Evolutionary conservation across 2,329 filamentous ascomycete genomes (phyloP), one percentile per base, ranked within the genome.

Genomic region (Diaporthe amygdali): DNA sequence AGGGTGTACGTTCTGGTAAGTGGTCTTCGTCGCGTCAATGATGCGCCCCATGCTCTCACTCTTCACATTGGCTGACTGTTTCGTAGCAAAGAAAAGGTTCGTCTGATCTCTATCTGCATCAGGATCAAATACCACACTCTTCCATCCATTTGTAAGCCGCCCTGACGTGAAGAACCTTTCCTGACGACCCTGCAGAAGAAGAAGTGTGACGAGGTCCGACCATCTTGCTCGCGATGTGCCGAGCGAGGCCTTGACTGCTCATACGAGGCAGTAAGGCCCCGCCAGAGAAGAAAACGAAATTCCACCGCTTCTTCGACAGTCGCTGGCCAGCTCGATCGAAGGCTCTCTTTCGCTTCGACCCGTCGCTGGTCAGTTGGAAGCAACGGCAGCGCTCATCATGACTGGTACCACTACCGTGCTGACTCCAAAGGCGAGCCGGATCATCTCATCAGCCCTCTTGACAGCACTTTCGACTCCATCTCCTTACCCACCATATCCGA

Each of bases 1-100:
- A 88, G 86, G 87, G 71, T 88, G 87, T 77, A 83, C 82, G 68
- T 86, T 82, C 77, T 88, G 87, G 86, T 88, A 82, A 76, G 86
- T 82, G 32, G 49, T 73, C 67, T 69, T 46, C 56, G 20, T 56
- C 66, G 34, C 68, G 32, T 68, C 41, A 37, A 54, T 46, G 27
- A 37, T 46, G 55, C 27, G 22, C 41, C 46, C 25, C 54, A 15
- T 59, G 22, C 59, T 76, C 68, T 49, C 49, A 49, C 47, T 66
- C 41, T 37, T 54, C 66, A 46, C 69, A 74, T 70, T 75, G 73
- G 68, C 71, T 71, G 72, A 79, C 59, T 74, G 69, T 27, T 63
- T 30, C 66, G 56, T 70, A 88, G 87, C 75, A 88, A 88, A 78
- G 86, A 88, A 78, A 89, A 88, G 83, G 87, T 88, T 83, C 73